Conservation (phyloP, 2,329 filamentous ascomycete genomes). For the Harringtonia aguacate region DNA sequence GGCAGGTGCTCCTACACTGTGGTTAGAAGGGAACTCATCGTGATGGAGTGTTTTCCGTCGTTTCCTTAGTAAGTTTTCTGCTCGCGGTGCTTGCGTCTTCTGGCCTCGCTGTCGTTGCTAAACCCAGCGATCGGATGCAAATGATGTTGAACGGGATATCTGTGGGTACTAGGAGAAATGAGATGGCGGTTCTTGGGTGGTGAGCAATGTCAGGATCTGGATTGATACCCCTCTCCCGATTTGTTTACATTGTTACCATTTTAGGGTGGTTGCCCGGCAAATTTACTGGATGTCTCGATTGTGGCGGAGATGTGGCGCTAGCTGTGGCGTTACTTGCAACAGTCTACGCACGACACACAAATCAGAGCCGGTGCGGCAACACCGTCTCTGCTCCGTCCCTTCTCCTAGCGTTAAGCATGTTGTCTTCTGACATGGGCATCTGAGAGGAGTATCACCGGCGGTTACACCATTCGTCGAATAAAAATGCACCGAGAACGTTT, state of each 20-base stretch:
- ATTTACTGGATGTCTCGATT: not conserved
- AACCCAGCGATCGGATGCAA: too few species aligned
- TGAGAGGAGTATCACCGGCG: too few species aligned
- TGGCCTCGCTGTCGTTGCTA: not conserved
- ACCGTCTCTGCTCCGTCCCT: too few species aligned
- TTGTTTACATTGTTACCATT: constrained; percentile 12
- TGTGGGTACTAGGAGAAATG: not conserved
- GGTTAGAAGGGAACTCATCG: constrained; percentile 14
- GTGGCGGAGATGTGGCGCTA: not conserved
- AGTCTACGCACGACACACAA: too few species aligned
- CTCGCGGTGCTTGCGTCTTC: too few species aligned
- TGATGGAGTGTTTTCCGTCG: not conserved
- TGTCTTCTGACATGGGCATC: too few species aligned
- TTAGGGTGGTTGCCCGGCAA: constrained; percentile 11
- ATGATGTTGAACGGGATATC: not conserved
- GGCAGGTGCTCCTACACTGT: constrained; percentile 18
- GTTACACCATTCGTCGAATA: too few species aligned
- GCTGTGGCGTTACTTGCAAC: not conserved
- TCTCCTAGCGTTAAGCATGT: too few species aligned
- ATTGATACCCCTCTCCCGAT: not conserved
- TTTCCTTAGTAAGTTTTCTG: too few species aligned
- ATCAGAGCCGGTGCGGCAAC: too few species aligned
- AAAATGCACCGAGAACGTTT: too few species aligned
- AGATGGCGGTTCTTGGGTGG: not conserved
- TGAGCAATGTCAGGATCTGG: not conserved